A percentile compares a stretch with the other conserved stretches of the same genome.
Conservation (phyloP, 345 rosid species). For the Abelmoschus esculentus region DNA sequence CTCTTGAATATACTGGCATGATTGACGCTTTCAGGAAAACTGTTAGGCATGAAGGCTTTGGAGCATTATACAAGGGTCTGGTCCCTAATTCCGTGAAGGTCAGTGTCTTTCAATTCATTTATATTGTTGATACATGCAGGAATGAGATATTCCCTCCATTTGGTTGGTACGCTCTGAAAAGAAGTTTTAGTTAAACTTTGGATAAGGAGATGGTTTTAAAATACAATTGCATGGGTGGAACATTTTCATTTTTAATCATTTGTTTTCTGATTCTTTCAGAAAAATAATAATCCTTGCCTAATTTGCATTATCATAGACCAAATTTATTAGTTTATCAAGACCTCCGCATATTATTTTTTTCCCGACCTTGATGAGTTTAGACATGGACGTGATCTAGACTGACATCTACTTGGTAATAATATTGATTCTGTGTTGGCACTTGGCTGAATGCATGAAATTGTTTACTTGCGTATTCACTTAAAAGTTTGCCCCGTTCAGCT, state of each 20-base stretch:
- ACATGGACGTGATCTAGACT: no score
- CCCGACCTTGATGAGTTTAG: background rate
- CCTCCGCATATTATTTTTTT: background rate
- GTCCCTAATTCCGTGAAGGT: conserved; percentile 98
- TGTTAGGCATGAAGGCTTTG: conserved; percentile 78
- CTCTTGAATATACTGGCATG: conserved; percentile 77
- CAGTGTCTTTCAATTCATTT: conserved; percentile 13
- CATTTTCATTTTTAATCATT: background rate
- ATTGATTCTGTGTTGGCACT: background rate
- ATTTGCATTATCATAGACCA: background rate
- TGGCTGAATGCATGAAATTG: background rate
- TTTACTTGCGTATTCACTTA: background rate
- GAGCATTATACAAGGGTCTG: conserved; percentile 96
- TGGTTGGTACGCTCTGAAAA: background rate
- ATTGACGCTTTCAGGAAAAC: conserved; percentile 88
- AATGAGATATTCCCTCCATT: background rate
- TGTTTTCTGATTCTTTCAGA: background rate
- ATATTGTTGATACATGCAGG: background rate
- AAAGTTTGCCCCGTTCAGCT: background rate
- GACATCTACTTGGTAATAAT: no score
- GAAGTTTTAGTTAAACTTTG: background rate
- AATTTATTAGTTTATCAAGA: background rate
- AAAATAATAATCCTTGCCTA: background rate
- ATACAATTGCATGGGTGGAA: background rate
- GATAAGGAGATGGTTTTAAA: background rate